Evolutionary conservation across 805 yeast genomes (phyloP).

Genomic region (Ogataea zsoltii): DNA sequence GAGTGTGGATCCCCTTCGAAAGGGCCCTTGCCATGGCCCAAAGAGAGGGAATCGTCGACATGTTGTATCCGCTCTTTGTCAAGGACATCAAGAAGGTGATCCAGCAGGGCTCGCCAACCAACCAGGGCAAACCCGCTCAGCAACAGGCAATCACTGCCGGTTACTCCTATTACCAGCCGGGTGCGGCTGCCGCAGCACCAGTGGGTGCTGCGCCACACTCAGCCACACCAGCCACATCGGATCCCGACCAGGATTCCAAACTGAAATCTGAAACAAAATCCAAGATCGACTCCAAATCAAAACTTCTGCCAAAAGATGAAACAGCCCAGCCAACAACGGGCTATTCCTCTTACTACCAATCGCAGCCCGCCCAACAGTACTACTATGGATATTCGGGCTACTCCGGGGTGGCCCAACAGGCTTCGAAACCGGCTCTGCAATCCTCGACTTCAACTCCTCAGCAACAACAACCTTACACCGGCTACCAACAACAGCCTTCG

Average conservation of each 20-base stretch:
- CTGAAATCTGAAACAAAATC: conserved; percentile 3
- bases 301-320: background rate
- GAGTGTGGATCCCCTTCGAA: conserved; percentile 77
- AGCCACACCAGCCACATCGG: background rate
- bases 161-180: conserved; percentile 17
- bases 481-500: conserved; percentile 6
- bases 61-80: conserved; percentile 59
- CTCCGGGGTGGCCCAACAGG: conserved; percentile 3
- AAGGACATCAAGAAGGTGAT: conserved; percentile 58
- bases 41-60: conserved; percentile 62
- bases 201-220: background rate
- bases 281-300: background rate
- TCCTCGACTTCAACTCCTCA: conserved; percentile 5
- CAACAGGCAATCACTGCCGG: conserved; percentile 7
- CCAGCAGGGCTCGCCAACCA: conserved; percentile 39
- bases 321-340: background rate
- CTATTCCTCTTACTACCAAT: conserved; percentile 7
- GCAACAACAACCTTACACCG: conserved; percentile 9
- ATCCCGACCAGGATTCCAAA: background rate
- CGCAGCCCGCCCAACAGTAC: conserved; percentile 7
- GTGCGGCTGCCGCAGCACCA: background rate
- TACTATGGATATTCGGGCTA: conserved; percentile 6
- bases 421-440: background rate
- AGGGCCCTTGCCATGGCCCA: conserved; percentile 70
- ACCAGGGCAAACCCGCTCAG: conserved; percentile 18